Evolutionary conservation across 345 rosid genomes (phyloP), one percentile per base, ranked within the genome.

Genomic region (Orychophragmus violaceus): DNA sequence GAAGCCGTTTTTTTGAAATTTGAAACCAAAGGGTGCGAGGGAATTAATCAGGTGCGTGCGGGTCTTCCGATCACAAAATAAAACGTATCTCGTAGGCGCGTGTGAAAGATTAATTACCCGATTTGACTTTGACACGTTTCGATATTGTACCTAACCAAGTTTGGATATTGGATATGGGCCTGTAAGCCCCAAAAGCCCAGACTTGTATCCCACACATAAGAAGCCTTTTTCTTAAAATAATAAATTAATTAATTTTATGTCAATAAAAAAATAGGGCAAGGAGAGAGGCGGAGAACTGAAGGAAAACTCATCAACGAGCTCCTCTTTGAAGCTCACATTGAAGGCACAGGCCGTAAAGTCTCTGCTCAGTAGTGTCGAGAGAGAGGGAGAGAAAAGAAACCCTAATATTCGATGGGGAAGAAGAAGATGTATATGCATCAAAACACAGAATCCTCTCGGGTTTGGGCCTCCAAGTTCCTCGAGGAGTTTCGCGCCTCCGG

Each of bases 381-480:
- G 25, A 45, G 33, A 30, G 33, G 8, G 8, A 29, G 9, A 29
- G 3, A 8, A 49, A 36, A 41, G 36, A 75, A 67, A 64, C 54
- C n/a, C 28, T 28, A 21, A 17, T 3, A 14, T 4, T 44, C 32
- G 4, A 78, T 76, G 84, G 79, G 54, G 37, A 80, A 57, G 69
- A 44, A 45, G 57, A 28, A 11, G 53, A 0, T 18, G 25, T 1
- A 10, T 17, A 3, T 2, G 10, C 4, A 28, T 6, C 66, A 42
- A 27, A 5, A 0, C 6, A 11, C 37, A 44, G 66, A 29, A 10
- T 5, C 62, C 49, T 27, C 86, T 23, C 57, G 74, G 41, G 70
- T 67, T 66, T 82, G 85, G 52, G 81, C 83, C 25, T 29, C 74
- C 19, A 56, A 78, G 27, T 17, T 76, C n/a, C 90, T 89, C 13